Base-by-base conservation (phyloP, 2,329 filamentous ascomycete genomes). In the Gliomastix tumulicola region DNA sequence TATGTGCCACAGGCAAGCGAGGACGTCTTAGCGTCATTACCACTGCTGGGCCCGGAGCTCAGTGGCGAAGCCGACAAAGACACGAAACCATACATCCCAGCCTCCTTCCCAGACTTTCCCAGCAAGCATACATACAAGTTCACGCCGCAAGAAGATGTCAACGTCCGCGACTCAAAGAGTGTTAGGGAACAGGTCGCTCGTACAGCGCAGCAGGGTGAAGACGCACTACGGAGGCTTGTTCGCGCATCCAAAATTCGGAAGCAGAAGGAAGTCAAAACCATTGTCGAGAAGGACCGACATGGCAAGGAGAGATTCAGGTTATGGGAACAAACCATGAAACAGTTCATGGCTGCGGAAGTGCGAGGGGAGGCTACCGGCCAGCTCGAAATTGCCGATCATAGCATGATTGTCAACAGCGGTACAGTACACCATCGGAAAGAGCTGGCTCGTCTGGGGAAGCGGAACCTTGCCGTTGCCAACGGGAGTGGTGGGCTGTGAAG, bases 121-220 rank as follows among this genome's bases (percentile, higher is more conserved):
- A 79, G 76, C 51, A 74, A 72, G 32, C 76, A 82, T 47, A 82
- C 77, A 4, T 82, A 80, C 55, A 71, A 68, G 27, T 74, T 71
- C 48, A 82, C 77, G 0, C 70, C 71, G 3, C 66, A 69, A 22
- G 63, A 71, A 15, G 63, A 71, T 41, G 61, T 58, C 28, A 62
- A 57, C 15, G 54, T 56, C 13, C 60, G 64, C 7, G 71, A 79
- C 40, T 67, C 73, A 0, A 69, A 76, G 47, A 74, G 72, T 51
- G 74, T 79, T 31, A 67, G 76, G 18, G 70, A 76, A 36, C 72
- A 78, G 28, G 76, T 76, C 2, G 70, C 75, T 2, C 65, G 71
- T 37, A 74, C 75, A 32, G 74, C 76, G 8, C 71, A 76, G 45
- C 75, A 79, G 43, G 76, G 72, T 3, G 78, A 82, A 50, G 72